Evolutionary conservation across 2,329 filamentous ascomycete genomes (phyloP).

Genomic region (Talaromyces sp.): DNA sequence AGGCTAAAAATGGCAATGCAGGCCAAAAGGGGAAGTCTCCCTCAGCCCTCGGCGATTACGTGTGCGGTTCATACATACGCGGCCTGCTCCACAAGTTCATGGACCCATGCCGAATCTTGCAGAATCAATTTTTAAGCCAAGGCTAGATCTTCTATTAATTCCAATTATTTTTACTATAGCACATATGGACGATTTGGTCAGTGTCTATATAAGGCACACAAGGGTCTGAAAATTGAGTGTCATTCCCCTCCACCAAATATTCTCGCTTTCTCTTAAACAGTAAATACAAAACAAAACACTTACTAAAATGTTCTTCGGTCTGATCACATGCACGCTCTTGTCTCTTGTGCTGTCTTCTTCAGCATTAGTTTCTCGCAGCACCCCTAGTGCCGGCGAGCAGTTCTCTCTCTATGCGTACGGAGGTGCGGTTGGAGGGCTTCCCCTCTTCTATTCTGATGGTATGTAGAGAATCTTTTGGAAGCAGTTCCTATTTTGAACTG

Average conservation of each 20-base stretch:
- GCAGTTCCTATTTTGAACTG: no score
- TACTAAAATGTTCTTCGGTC: background rate
- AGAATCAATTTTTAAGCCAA: background rate
- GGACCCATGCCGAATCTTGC: background rate
- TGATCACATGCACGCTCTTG: background rate
- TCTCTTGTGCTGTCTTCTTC: background rate
- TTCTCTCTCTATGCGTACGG: background rate
- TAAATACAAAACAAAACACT: background rate
- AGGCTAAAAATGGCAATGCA: background rate
- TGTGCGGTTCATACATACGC: no score
- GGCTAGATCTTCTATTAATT: background rate
- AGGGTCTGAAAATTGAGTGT: background rate
- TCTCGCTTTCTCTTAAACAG: background rate
- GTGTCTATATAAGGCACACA: background rate
- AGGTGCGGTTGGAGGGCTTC: background rate
- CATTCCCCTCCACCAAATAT: background rate
- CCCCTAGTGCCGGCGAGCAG: background rate
- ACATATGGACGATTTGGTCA: background rate
- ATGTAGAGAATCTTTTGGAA: background rate
- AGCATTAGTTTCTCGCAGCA: background rate
- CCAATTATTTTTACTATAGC: background rate
- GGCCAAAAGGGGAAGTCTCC: background rate
- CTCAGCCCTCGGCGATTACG: no score
- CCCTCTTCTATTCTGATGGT: background rate
- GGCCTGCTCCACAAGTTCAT: no score